Evolutionary conservation across 345 rosid genomes (phyloP), one percentile per base, ranked within the genome.

Genomic region (Eucalyptus globulus): DNA sequence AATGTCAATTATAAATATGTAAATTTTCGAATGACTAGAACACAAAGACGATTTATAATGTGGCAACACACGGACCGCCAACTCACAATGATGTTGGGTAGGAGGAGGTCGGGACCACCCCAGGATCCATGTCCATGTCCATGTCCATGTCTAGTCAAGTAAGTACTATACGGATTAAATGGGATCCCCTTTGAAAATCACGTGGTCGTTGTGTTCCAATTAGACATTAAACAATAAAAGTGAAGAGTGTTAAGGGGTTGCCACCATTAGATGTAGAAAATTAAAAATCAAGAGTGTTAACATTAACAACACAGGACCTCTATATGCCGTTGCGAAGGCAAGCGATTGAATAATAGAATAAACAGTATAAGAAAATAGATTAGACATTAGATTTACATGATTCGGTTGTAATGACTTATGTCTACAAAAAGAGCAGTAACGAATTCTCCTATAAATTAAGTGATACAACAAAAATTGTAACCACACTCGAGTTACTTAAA

Each of bases 401-500:
- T 51, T 51, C 1, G 2, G 9, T 17, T 51, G 54, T 51, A 51
- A 51, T 51, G 54, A 51, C 21, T 51, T 17, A 51, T 15, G 54
- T 51, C 3, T 7, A 17, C 3, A 17, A 51, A 51, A 51, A 51
- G 22, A 17, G 54, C 0, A 51, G 2, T 0, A 51, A 51, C 2
- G 9, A 17, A 17, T 51, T 51, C 54, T 4, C 17, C 0, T 51
- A 51, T 51, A 17, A 51, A 51, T 51, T 0, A 51, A 51, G 22
- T 17, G 8, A 51, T 51, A 17, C 22, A 51, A 51, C 0, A 51
- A 17, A 17, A 51, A 51, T 51, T 51, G 6, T 51, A 51, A 51
- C 1, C 22, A 51, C 1, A 51, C 22, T 51, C 2, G 2, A 17
- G 54, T 16, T 51, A 51, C 22, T 51, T 17, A 51, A 51, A 51